phyloP scores from a whole-genome alignment of 2,329 filamentous ascomycete species.

The Simplicillium sp. region DNA sequence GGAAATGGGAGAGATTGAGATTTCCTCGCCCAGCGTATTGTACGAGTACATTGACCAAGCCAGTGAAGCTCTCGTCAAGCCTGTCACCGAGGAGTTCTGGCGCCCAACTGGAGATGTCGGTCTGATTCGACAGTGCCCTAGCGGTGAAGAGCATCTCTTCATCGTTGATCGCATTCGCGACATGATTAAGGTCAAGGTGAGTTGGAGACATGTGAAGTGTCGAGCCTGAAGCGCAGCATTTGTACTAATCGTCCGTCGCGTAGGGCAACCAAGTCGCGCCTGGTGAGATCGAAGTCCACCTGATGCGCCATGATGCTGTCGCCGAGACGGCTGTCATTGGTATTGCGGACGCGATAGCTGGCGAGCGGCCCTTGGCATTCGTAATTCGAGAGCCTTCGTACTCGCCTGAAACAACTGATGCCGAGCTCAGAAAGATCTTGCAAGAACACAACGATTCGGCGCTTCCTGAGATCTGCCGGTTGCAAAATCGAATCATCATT shows the following conservation, averaged over 20 bases:
- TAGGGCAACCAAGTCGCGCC: conserved; percentile 5
- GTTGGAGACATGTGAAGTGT: background rate
- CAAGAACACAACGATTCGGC: conserved; percentile 1
- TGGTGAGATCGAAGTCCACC: background rate
- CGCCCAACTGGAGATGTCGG: conserved; percentile 4
- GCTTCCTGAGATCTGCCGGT: conserved; percentile 2
- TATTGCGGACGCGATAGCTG: conserved; percentile 3
- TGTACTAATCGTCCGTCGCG: background rate
- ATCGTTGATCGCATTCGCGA: conserved; percentile 4
- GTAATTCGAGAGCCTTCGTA: conserved; percentile 2
- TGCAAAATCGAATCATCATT: conserved; percentile 3
- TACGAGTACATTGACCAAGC: conserved; percentile 1
- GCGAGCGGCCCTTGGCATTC: conserved; percentile 4
- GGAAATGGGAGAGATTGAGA: conserved; percentile 3
- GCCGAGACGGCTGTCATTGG: conserved; percentile 2
- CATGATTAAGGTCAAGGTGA: conserved; percentile 6
- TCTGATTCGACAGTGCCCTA: conserved; percentile 1
- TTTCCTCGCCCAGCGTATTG: conserved; percentile 2
- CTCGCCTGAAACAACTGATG: background rate
- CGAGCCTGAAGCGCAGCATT: too few relatives aligned
- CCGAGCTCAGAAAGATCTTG: conserved; percentile 2
- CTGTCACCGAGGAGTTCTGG: conserved; percentile 1
- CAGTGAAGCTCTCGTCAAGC: background rate
- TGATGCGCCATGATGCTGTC: conserved; percentile 1
- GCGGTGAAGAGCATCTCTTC: conserved; percentile 4